Base-by-base conservation (phyloP, 2,329 filamentous ascomycete species). In the Alternaria brassicae region DNA sequence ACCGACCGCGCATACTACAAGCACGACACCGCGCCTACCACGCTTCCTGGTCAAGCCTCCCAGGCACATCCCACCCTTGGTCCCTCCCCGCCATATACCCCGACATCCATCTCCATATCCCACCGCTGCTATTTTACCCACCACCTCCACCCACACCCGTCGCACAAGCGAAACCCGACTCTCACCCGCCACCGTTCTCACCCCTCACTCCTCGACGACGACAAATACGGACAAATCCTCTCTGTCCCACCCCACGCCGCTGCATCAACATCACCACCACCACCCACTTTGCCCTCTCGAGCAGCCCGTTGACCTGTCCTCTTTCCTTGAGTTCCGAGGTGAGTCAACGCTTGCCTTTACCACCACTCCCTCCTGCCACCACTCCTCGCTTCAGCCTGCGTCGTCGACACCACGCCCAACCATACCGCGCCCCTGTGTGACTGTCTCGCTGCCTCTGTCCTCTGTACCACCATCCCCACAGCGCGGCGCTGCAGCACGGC, bases 381-480 rank as follows among this genome's bases (percentile, higher is more conserved):
- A 53, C 44, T 28, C 48, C 50, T 41, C 48, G 53, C 68, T 52
- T 60, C 55, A 40, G 66, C 59, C 61, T 63, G 60, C 47, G 47
- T 58, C 53, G 59, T 70, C 67, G 61, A 67, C 42, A 53, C 56
- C 62, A 61, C 59, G 68, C 68, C 68, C 63, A 65, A 64, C 65
- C 53, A 64, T 59, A 62, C 44, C 54, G 65, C 72, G 69, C 57
- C 57, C 59, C 61, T 59, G 74, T 76, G 73, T 62, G 49, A 77
- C 72, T 61, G 69, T 74, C 68, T 72, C 68, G 67, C 70, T 71
- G 59, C 63, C 72, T 76, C 63, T 60, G 69, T 69, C 60, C 45
- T 52, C 61, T 65, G 74, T 76, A 55, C 65, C 65, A 77, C 73
- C 54, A 52, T 69, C 72, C 60, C 69, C 72, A 72, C 65, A 67